phyloP scores from a whole-genome alignment of 257 asterid genomes.

The Nicotiana attenuata region DNA sequence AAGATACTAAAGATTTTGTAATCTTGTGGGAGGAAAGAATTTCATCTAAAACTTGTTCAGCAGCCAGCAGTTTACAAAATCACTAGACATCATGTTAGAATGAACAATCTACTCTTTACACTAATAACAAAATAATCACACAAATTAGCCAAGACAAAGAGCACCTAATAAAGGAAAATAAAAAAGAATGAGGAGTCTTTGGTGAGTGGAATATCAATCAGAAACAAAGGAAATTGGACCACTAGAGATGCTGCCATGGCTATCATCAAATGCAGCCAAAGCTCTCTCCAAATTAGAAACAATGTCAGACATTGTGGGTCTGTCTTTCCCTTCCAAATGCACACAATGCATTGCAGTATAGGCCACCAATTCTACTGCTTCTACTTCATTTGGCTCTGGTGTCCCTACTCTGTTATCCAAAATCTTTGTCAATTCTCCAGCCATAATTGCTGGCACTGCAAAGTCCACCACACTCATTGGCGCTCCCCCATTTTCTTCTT shows the following conservation, averaged over 20 bases:
- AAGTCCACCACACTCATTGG: constrained; percentile 68
- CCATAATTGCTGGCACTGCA: constrained; percentile 60
- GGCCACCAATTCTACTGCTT: constrained; percentile 81
- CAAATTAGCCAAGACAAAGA: constrained; percentile 1
- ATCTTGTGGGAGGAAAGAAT: not conserved
- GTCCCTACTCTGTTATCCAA: constrained; percentile 57
- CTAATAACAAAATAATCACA: constrained; percentile 16
- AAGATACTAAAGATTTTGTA: not conserved
- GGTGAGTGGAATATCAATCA: constrained; percentile 33
- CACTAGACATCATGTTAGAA: constrained; percentile 23
- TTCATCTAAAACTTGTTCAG: not conserved
- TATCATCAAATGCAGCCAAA: constrained; percentile 59
- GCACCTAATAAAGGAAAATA: not conserved
- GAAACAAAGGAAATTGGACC: constrained; percentile 58
- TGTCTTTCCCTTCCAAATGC: constrained; percentile 77
- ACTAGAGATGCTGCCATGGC: constrained; percentile 75
- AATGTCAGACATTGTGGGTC: constrained; percentile 70
- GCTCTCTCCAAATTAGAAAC: constrained; percentile 83
- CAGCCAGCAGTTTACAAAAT: not conserved
- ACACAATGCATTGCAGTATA: constrained; percentile 84
- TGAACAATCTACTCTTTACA: constrained; percentile 12
- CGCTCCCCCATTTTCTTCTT: constrained; percentile 33
- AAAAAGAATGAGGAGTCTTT: not conserved
- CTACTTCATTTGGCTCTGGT: constrained; percentile 50
- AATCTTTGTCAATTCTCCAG: constrained; percentile 44